phyloP scores from a whole-genome alignment of 176 grass and related monocot genomes.

The Cocos nucifera region DNA sequence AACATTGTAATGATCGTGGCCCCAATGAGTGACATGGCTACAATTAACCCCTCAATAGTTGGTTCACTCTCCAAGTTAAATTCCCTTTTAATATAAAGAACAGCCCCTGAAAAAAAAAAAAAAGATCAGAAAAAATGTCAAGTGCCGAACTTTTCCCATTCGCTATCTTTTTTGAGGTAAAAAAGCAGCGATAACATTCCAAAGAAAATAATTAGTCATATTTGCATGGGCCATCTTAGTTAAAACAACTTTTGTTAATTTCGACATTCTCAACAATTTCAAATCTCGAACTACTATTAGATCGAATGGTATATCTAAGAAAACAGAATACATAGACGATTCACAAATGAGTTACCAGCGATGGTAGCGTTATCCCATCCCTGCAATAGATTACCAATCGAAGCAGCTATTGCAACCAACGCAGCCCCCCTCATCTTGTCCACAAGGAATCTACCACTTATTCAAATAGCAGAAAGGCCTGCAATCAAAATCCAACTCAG shows the following conservation, averaged over 20 bases:
- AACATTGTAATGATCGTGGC: constrained; percentile 83
- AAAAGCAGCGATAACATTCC: neutral
- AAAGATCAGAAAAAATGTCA: neutral
- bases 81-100: constrained; percentile 80
- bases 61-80: constrained; percentile 55
- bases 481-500: no score
- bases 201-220: no score
- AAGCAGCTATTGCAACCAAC: constrained; percentile 54
- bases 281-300: neutral
- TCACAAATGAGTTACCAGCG: constrained; percentile 19
- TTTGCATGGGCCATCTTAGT: no score
- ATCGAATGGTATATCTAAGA: neutral
- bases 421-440: constrained; percentile 51
- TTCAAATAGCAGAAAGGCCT: no score
- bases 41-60: constrained; percentile 55
- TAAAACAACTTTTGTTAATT: no score
- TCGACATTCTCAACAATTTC: neutral
- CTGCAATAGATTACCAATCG: constrained; percentile 72
- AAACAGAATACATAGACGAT: neutral
- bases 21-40: constrained; percentile 77
- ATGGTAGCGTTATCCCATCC: constrained; percentile 98
- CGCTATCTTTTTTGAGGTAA: neutral
- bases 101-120: constrained; percentile 18
- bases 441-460: no score
- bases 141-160: no score